These are phyloP conservation scores for Keqinozyma sinolaborantium DNA, from an alignment of 1,139 yeast genomes.

Conservation along the genomic window DNA sequence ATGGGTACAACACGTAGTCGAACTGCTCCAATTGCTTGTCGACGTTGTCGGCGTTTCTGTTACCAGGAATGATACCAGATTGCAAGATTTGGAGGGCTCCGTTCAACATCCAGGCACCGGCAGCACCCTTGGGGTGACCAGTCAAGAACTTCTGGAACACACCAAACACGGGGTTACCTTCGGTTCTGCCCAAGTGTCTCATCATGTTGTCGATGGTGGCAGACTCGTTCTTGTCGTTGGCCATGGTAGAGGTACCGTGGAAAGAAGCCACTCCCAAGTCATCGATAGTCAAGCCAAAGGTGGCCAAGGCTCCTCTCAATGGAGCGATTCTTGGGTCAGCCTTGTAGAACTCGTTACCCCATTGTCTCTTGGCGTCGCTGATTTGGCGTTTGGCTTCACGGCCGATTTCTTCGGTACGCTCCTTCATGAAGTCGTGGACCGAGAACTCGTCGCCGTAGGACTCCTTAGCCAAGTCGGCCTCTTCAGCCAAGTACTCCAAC, in stretches of 20 bases:
- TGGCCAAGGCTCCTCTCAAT: conserved; percentile 92
- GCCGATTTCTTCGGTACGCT: conserved; percentile 83
- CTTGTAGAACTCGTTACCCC: conserved; percentile 94
- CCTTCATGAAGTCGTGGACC: conserved; percentile 55
- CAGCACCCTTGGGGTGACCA: conserved; percentile 99
- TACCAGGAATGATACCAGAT: conserved; percentile 96
- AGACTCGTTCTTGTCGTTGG: conserved; percentile 97
- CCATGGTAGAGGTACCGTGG: conserved; percentile 99
- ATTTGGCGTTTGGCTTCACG: conserved; percentile 85
- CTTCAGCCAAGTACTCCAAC: conserved; percentile 49
- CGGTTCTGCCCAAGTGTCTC: conserved; percentile 91
- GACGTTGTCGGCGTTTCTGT: conserved; percentile 96
- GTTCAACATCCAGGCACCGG: conserved; percentile 99
- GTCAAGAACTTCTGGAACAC: conserved; percentile 98
- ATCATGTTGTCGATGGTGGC: conserved; percentile 89
- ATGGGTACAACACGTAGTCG: conserved; percentile 90
- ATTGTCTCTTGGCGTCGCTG: conserved; percentile 84
- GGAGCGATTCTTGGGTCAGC: conserved; percentile 95
- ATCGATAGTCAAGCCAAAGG: conserved; percentile 88
- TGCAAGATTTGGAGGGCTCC: conserved; percentile 94
- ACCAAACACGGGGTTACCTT: conserved; percentile 97
- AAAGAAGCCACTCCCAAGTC: conserved; percentile 97
- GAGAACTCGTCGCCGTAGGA: conserved; percentile 61
- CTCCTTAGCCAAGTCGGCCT: conserved; percentile 57
- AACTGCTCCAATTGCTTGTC: conserved; percentile 78